Conservation (phyloP, 768 basidiomycete genomes). For the Collybia sp. region DNA sequence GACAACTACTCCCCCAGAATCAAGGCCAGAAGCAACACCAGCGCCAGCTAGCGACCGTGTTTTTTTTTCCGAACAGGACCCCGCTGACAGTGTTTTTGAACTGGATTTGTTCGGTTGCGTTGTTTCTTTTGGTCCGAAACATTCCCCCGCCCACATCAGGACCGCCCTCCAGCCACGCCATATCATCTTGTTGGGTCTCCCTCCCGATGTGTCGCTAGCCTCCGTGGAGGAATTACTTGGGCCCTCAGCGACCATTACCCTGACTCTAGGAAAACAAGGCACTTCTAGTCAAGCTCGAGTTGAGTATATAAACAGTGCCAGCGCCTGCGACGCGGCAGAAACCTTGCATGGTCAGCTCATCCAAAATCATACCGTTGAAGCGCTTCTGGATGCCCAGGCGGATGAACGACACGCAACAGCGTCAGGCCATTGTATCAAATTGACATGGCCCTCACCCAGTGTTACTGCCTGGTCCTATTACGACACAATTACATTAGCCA, state of each 20-base stretch:
- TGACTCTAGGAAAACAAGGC: conserved; percentile 15
- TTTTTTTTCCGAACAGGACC: neutral
- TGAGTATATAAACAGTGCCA: conserved; percentile 20
- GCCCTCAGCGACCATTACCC: conserved; percentile 22
- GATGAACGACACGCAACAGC: conserved; percentile 8
- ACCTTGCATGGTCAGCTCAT: conserved; percentile 26
- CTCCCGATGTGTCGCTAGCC: conserved; percentile 18
- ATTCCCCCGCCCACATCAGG: conserved; percentile 20
- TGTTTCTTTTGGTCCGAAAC: conserved; percentile 28
- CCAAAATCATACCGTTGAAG: conserved; percentile 17
- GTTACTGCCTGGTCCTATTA: conserved; percentile 44
- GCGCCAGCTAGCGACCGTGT: neutral
- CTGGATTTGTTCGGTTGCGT: conserved; percentile 18
- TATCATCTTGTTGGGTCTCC: conserved; percentile 37
- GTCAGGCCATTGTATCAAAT: conserved; percentile 26
- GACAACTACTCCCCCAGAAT: too few relatives aligned
- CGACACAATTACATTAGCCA: conserved; percentile 34
- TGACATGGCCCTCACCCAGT: conserved; percentile 42
- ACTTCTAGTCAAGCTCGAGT: conserved; percentile 13
- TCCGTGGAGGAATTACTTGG: conserved; percentile 26
- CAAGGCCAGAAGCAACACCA: neutral
- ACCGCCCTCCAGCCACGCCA: conserved; percentile 29
- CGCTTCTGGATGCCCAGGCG: conserved; percentile 19
- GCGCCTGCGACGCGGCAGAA: conserved; percentile 28
- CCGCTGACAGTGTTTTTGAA: conserved; percentile 10